These are phyloP conservation scores for Plasmodium inui DNA, from an alignment of 169 alveolate genomes.

Conservation along the genomic window DNA sequence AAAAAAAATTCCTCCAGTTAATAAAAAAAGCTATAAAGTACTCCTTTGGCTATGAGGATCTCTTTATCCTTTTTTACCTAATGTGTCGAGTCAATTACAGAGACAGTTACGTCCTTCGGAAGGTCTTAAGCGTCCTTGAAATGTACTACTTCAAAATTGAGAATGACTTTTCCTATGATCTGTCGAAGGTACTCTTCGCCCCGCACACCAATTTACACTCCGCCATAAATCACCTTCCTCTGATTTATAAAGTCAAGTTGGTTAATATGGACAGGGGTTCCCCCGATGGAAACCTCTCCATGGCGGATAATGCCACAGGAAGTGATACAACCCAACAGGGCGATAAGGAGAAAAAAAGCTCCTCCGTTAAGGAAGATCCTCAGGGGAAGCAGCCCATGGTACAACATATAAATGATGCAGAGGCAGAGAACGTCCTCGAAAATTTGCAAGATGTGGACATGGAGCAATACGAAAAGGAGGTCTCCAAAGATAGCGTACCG, in stretches of 20 bases:
- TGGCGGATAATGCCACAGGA: neutral
- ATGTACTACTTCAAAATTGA: conserved; percentile 44
- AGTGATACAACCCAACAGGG: neutral
- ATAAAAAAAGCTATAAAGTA: conserved; percentile 12
- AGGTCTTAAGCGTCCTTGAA: conserved; percentile 34
- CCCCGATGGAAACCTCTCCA: neutral
- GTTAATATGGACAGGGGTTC: conserved; percentile 3
- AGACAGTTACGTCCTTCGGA: neutral
- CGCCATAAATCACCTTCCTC: conserved; percentile 53
- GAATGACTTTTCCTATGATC: conserved; percentile 21
- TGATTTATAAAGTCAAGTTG: conserved; percentile 30
- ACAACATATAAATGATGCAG: conserved; percentile 18
- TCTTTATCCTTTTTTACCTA: conserved; percentile 59
- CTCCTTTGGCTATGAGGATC: conserved; percentile 62
- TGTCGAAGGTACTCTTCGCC: conserved; percentile 34
- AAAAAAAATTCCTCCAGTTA: conserved; percentile 29
- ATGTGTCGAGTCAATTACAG: conserved; percentile 51
- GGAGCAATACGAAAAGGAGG: conserved; percentile 48
- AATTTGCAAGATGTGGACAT: conserved; percentile 56
- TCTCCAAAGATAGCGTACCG: conserved; percentile 45
- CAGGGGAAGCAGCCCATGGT: neutral
- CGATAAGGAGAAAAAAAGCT: neutral
- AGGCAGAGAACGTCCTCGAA: conserved; percentile 14
- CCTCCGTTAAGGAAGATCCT: neutral
- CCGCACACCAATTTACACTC: conserved; percentile 44